A percentile compares a stretch with the other conserved stretches of the same genome.
phyloP scores from a whole-genome alignment of 352 stramenopile species.

The Phytophthora hibernalis region DNA sequence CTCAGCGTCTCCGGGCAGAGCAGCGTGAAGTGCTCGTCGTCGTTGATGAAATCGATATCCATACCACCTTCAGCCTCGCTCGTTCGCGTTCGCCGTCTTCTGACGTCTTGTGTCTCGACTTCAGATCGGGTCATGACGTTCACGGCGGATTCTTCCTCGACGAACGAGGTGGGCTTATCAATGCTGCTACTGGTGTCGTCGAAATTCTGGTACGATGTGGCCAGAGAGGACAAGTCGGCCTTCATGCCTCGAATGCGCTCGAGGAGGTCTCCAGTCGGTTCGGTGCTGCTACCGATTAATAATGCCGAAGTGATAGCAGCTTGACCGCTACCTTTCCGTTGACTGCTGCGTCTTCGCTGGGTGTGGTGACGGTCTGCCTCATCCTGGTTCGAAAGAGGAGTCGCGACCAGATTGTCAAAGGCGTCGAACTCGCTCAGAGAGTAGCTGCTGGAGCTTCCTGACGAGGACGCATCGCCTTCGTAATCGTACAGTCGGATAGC shows the following conservation, averaged over 20 bases:
- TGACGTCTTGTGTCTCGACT: not conserved
- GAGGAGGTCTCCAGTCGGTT: conserved; percentile 47
- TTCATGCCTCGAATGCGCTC: conserved; percentile 66
- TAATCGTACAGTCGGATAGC: conserved; percentile 31
- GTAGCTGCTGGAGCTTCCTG: conserved; percentile 56
- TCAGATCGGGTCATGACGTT: conserved; percentile 1
- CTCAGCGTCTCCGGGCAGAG: conserved; percentile 54
- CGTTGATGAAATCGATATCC: conserved; percentile 65
- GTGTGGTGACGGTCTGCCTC: conserved; percentile 3
- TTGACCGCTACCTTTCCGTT: conserved; percentile 14
- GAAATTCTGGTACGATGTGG: conserved; percentile 25
- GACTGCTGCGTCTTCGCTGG: conserved; percentile 12
- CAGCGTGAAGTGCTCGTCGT: conserved; percentile 62
- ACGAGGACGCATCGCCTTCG: conserved; percentile 33
- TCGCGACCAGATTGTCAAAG: conserved; percentile 47
- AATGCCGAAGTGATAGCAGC: conserved; percentile 1
- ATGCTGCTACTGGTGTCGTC: conserved; percentile 19
- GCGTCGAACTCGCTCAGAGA: conserved; percentile 70
- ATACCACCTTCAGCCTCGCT: conserved; percentile 25
- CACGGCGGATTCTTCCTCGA: not conserved
- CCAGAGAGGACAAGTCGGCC: conserved; percentile 48
- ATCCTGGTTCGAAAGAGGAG: conserved; percentile 33
- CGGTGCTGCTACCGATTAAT: conserved; percentile 14
- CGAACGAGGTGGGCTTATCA: conserved; percentile 24
- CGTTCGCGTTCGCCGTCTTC: conserved; percentile 7